Base-by-base conservation (phyloP, 1,284 basidiomycete genomes). In the Mrakiaceae sp. region DNA sequence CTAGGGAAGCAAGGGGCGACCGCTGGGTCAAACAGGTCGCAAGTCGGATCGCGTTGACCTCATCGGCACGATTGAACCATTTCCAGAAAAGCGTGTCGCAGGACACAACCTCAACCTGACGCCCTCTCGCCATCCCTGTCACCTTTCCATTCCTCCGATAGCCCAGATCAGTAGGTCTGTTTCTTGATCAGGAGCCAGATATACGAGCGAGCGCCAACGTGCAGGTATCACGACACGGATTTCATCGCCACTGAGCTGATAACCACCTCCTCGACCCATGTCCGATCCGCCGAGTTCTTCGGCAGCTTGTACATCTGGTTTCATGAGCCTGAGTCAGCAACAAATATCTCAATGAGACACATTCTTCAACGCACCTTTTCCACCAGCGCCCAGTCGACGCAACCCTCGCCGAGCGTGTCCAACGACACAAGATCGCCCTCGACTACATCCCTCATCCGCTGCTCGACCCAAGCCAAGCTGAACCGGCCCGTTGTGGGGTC, bases 241-340 rank as follows among this genome's bases (percentile, higher is more conserved):
- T 92, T 92, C 82, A 87, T 87, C 56, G 89, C 89, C 11, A 90
- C 87, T 14, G 83, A 79, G 69, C 86, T 88, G 42, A 82, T 78
- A 9, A 88, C 85, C 46, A 91, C 82, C 63, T 84, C 82, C 71
- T 88, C 82, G 43, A 88, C 75, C 8, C 78, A 70, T 0, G 70
- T 68, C 14, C 76, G 79, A 65, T 85, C 83, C 39, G 73, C 73
- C 0, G 62, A 52, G 5, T 70, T 48, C 40, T 73, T 56, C 7
- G 56, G 60, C 7, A 93, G 77, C 75, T 90, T 92, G 79, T 90
- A 82, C 61, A 87, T 82, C 88, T 91, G 73, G 5, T 6, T 9
- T 6, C 44, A 56, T 58, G 48, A 40, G 16, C 40, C 44, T 59
- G 47, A 12, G 39, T 7, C 58, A 43, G 27, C 7, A 51, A 53